A percentile compares a stretch with the other conserved stretches of the same genome.
These are phyloP conservation scores for Globisporangium nagaii DNA, from an alignment of 352 stramenopile species.

Conservation along the genomic window DNA sequence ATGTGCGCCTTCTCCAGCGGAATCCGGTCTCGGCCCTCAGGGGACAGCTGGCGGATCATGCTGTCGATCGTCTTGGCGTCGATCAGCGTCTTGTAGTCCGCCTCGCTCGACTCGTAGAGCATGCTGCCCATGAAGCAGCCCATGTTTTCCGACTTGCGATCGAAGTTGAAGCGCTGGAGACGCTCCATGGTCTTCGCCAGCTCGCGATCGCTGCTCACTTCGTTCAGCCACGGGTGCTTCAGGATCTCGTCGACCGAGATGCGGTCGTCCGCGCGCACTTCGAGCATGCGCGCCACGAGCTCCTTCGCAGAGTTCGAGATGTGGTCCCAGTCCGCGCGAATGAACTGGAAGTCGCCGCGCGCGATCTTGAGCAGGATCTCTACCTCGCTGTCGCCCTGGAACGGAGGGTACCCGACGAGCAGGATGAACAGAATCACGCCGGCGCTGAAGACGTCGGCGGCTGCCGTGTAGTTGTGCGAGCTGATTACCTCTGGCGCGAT, in stretches of 20 bases:
- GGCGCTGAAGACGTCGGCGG: conserved; percentile 72
- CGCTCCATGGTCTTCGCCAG: conserved; percentile 35
- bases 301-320: conserved; percentile 59
- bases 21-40: conserved; percentile 38
- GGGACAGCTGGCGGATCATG: conserved; percentile 64
- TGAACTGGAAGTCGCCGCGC: conserved; percentile 66
- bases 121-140: conserved; percentile 54
- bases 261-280: conserved; percentile 64
- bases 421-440: conserved; percentile 82
- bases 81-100: conserved; percentile 48
- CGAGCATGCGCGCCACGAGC: conserved; percentile 64
- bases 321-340: conserved; percentile 51
- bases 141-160: conserved; percentile 79
- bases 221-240: conserved; percentile 56
- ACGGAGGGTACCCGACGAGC: conserved; percentile 71
- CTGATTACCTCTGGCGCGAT: conserved; percentile 76
- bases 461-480: conserved; percentile 55
- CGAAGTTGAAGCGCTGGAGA: conserved; percentile 75
- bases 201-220: conserved; percentile 19
- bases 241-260: conserved; percentile 67
- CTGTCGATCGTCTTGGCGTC: conserved; percentile 52
- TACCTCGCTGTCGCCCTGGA: conserved; percentile 65
- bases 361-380: conserved; percentile 79
- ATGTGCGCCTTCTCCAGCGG: conserved; percentile 41
- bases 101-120: conserved; percentile 45